phyloP scores from a whole-genome alignment of 2,329 filamentous ascomycete genomes.

The Cordyceps cateniannulata region DNA sequence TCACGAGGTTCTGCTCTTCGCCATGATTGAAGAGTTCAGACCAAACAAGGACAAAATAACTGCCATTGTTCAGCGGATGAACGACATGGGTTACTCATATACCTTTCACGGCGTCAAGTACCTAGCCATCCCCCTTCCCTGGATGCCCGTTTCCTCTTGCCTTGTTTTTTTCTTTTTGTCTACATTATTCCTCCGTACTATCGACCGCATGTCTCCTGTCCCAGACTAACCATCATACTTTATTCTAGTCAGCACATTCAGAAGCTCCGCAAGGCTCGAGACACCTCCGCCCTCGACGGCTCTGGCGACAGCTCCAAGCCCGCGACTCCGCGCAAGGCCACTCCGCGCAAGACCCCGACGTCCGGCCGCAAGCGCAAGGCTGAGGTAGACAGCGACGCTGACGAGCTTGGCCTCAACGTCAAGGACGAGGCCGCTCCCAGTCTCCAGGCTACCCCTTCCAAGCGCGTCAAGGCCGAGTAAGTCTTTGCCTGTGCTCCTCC shows the following conservation, averaged over 20 bases:
- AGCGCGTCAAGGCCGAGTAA: slow-evolving; percentile 19
- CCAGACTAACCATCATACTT: background rate
- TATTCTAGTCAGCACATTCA: slow-evolving; percentile 38
- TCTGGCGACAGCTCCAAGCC: slow-evolving; percentile 16
- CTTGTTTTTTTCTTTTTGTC: background rate
- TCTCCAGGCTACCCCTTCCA: slow-evolving; percentile 15
- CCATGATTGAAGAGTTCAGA: slow-evolving; percentile 29
- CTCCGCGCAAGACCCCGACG: slow-evolving; percentile 25
- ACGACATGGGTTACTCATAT: slow-evolving; percentile 31
- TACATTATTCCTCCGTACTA: background rate
- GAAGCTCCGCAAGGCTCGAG: slow-evolving; percentile 34
- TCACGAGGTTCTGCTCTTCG: slow-evolving; percentile 33
- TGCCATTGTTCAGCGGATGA: slow-evolving; percentile 25
- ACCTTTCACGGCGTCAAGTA: slow-evolving; percentile 36
- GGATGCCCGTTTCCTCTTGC: slow-evolving; percentile 2
- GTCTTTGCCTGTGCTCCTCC: background rate
- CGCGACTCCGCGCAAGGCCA: slow-evolving; percentile 21
- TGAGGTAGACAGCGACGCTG: slow-evolving; percentile 13
- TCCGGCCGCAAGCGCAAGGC: slow-evolving; percentile 21
- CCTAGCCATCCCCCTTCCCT: background rate
- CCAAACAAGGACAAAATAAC: slow-evolving; percentile 28
- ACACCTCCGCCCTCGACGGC: slow-evolving; percentile 21
- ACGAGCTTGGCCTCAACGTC: slow-evolving; percentile 8
- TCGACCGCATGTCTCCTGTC: background rate
- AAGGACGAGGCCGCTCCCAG: slow-evolving; percentile 21